Base-by-base conservation (phyloP, 768 basidiomycete species). In the Naganishia antarctica region DNA sequence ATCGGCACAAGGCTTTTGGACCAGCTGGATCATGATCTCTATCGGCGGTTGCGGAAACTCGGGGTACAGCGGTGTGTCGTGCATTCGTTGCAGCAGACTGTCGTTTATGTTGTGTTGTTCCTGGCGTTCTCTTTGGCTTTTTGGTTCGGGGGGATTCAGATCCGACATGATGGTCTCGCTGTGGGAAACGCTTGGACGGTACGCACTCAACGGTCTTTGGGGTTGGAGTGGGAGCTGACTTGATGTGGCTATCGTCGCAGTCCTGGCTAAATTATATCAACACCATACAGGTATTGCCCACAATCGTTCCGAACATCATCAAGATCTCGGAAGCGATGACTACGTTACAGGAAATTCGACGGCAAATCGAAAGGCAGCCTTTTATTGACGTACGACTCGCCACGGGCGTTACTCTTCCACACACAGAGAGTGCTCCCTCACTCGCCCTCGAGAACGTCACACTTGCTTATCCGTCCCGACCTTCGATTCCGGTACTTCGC, bases 381-480 rank as follows among this genome's bases (percentile, higher is more conserved):
- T 58, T 67, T 1, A 76, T 76, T 70, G 75, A 76, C 41, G 61
- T 70, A 3, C 70, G 72, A 15, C 53, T 69, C 40, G 9, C 60
- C 3, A 12, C 51, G 1, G 74, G 74, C 29, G 5, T 73, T 15
- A 61, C 44, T 12, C 62, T 69, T 11, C 6, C 44, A 9, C 32
- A 63, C 18, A 21, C 46, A 18, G 50, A 66, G 1, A 68, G 63
- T 60, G n/a, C 67, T 41, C 68, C 73, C 9, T 69, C 67, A 0
- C 68, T 78, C 68, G 65, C 72, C 51, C 66, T 78, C 15, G 66
- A 70, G 11, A 63, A 70, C 57, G 73, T 76, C 40, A 69, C 71
- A 9, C 76, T 78, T 40, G 68, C 70, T 18, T 78, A 76, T 64
- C 76, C 76, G 2, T 70, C 72, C 26, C 66, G 75, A 15, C 68